phyloP scores from a whole-genome alignment of 75 land plant species.

The Isoetes taiwanensis region DNA sequence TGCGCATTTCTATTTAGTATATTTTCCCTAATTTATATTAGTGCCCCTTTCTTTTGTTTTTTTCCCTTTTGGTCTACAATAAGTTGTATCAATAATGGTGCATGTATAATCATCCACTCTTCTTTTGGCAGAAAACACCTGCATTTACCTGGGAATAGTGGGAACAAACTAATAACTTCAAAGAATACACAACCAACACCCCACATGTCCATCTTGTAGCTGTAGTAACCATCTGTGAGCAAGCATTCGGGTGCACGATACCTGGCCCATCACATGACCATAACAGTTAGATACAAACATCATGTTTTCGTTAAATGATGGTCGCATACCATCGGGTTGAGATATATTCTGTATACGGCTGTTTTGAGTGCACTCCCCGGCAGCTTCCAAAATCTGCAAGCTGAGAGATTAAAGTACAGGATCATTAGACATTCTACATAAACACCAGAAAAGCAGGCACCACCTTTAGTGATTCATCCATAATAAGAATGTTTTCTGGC shows the following conservation, averaged over 20 bases:
- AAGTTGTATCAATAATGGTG: no score
- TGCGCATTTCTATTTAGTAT: no score
- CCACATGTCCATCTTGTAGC: constrained; percentile 39
- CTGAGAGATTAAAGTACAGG: constrained; percentile 1
- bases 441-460: background rate
- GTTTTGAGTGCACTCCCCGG: constrained; percentile 23
- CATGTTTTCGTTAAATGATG: background rate
- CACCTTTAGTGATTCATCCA: constrained; percentile 26
- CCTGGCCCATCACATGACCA: constrained; percentile 11
- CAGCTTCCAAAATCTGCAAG: constrained; percentile 31
- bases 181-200: constrained; percentile 34
- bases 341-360: constrained; percentile 24
- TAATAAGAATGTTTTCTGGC: constrained; percentile 24
- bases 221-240: constrained; percentile 31
- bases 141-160: constrained; percentile 36
- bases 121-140: no score
- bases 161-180: constrained; percentile 30
- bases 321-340: constrained; percentile 19
- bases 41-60: no score
- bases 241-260: constrained; percentile 34
- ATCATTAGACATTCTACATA: background rate
- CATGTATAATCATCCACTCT: no score
- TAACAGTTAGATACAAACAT: background rate
- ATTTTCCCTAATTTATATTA: no score
- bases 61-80: no score